These are phyloP conservation scores for Pilobolus umbonatus DNA, from an alignment of 192 early-diverging fungal species.

Conservation along the genomic window DNA sequence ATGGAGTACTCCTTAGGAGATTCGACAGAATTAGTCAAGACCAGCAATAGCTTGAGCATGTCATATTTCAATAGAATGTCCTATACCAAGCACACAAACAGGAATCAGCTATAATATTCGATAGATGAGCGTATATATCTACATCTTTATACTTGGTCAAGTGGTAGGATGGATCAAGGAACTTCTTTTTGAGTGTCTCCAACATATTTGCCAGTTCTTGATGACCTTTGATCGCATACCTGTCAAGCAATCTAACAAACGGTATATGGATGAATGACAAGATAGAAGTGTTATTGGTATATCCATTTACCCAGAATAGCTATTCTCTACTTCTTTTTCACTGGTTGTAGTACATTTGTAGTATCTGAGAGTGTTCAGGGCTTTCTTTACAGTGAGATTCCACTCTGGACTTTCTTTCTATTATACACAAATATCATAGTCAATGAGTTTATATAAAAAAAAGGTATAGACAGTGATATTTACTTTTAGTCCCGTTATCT, in stretches of 20 bases:
- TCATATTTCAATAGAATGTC: conserved; percentile 19
- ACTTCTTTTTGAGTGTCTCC: not conserved
- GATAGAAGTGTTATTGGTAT: not conserved
- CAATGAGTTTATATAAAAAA: too few species aligned
- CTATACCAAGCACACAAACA: not conserved
- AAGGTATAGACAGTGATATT: too few species aligned
- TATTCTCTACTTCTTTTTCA: conserved; percentile 15
- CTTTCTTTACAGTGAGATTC: conserved; percentile 7
- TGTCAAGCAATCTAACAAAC: conserved; percentile 13
- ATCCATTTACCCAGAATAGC: not conserved
- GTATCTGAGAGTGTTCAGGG: conserved; percentile 3
- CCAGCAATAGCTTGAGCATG: conserved; percentile 9
- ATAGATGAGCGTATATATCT: not conserved
- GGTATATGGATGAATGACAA: not conserved
- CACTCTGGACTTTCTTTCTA: conserved; percentile 8
- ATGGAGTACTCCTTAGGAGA: not conserved
- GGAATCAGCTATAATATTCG: not conserved
- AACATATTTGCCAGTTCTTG: conserved; percentile 3
- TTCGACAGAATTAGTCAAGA: conserved; percentile 1
- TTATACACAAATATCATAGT: too few species aligned
- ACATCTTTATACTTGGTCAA: not conserved
- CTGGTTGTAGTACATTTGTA: conserved; percentile 21
- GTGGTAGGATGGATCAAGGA: not conserved
- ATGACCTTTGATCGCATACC: conserved; percentile 15
- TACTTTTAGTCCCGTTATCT: too few species aligned